Evolutionary conservation across 768 basidiomycete species (phyloP), one percentile per base, ranked within the genome.

Genomic region (Mycena rosella): DNA sequence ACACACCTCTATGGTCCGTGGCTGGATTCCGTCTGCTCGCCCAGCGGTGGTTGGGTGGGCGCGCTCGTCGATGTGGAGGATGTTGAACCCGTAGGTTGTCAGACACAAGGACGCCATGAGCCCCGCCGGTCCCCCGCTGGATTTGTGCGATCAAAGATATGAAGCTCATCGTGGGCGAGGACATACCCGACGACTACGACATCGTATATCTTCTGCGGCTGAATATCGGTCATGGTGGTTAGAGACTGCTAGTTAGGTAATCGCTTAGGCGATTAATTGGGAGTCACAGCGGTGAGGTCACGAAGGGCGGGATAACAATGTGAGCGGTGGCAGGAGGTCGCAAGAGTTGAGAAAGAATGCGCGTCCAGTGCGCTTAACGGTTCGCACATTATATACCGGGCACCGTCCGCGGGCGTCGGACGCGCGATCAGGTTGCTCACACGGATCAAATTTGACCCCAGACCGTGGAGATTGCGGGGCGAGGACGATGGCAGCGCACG

Each of bases 21-120:
- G 85, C 59, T 87, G 85, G 53, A 87, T 86, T 36, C 87, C 87
- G 64, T 88, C 87, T 2, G 87, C 87, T 69, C 87, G 87, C 44
- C 87, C 87, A 3, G 83, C 84, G 27, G 63, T 59, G 6, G 70
- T 71, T 27, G 70, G 62, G 51, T 65, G 66, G 6, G 70, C 47
- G 36, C 66, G 70, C 32, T 71, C 70, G 27, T 71, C 70, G 60
- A 71, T 71, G 44, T 71, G 70, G 11, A 71, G 66, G 27, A 71
- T 71, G 18, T 68, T 65, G 60, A 71, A 71, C 22, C 66, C 66
- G 47, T 58, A 71, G 8, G 70, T 71, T 40, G 70, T 71, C n/a
- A 71, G 70, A 54, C 70, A 71, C 24, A 71, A 47, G 11, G 70
- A 57, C 58, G 70, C 70, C 70, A 71, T 71, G 7, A 71, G 34